Evolutionary conservation across 352 stramenopile species (phyloP).

Genomic region (Phytophthora ohioensis): DNA sequence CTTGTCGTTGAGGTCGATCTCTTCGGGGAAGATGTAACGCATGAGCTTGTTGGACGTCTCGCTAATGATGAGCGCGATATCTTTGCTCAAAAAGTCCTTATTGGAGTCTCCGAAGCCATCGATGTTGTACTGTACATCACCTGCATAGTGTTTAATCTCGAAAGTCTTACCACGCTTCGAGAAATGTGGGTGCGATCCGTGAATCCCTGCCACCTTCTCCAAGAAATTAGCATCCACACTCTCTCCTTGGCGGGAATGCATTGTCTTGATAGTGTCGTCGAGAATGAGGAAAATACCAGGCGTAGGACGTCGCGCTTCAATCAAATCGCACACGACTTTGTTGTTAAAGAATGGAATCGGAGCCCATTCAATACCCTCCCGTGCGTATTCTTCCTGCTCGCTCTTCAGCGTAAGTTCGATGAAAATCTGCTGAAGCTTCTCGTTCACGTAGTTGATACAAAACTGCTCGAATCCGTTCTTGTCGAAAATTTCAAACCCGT

Average conservation of each 20-base stretch:
- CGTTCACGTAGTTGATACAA: constrained; percentile 96
- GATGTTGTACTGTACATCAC: constrained; percentile 88
- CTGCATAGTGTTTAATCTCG: constrained; percentile 87
- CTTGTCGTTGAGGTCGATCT: constrained; percentile 86
- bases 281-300: constrained; percentile 88
- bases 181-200: constrained; percentile 77
- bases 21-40: constrained; percentile 86
- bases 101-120: constrained; percentile 86
- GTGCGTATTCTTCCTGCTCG: constrained; percentile 96
- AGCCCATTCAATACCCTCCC: constrained; percentile 93
- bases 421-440: constrained; percentile 94
- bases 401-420: constrained; percentile 92
- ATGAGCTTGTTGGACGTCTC: constrained; percentile 89
- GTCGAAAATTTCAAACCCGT: constrained; percentile 97
- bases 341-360: constrained; percentile 96
- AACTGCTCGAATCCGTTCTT: constrained; percentile 96
- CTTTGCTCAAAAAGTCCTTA: constrained; percentile 85
- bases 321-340: constrained; percentile 90
- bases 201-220: constrained; percentile 78
- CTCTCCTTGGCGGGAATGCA: constrained; percentile 86
- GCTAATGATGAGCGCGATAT: constrained; percentile 83
- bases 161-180: constrained; percentile 89
- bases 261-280: constrained; percentile 88
- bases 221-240: constrained; percentile 84
- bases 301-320: constrained; percentile 76